Conservation (phyloP, 495 filamentous ascomycete species). For the Pyrenopolyporus hunteri region DNA sequence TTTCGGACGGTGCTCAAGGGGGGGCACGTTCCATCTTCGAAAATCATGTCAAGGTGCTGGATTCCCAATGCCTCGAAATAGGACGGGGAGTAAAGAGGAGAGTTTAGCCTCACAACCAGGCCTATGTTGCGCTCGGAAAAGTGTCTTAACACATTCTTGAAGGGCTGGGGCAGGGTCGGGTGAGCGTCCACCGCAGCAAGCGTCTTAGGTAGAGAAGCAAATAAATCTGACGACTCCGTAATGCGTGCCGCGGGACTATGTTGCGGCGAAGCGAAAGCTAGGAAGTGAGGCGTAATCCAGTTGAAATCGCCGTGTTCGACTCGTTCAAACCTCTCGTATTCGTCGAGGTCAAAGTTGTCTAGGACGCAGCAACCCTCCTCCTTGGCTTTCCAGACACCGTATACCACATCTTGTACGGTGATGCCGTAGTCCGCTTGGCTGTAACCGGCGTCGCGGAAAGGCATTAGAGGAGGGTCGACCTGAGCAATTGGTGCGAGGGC, state of each 20-base stretch:
- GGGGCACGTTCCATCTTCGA: conserved; percentile 97
- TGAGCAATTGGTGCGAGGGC: conserved; percentile 97
- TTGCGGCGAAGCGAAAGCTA: conserved; percentile 96
- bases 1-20: conserved; percentile 81
- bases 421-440: conserved; percentile 96
- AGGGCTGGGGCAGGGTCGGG: conserved; percentile 72
- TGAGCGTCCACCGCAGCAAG: conserved; percentile 67
- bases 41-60: conserved; percentile 97
- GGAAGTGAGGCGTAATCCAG: conserved; percentile 93
- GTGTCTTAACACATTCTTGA: conserved; percentile 93
- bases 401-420: conserved; percentile 95
- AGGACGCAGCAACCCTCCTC: conserved; percentile 87
- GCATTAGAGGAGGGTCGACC: conserved; percentile 96
- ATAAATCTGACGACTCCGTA: conserved; percentile 70
- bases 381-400: conserved; percentile 98
- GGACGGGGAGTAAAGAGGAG: conserved; percentile 89
- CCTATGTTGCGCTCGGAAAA: conserved; percentile 87
- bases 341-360: conserved; percentile 89
- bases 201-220: conserved; percentile 71
- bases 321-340: conserved; percentile 94
- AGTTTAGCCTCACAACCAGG: conserved; percentile 93
- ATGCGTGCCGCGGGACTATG: conserved; percentile 75
- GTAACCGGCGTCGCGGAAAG: conserved; percentile 97
- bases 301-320: conserved; percentile 99
- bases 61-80: conserved; percentile 96